Evolutionary conservation across 208 protist genomes (phyloP), one percentile per base, ranked within the genome.

Genomic region (Leishmania tarentolae): DNA sequence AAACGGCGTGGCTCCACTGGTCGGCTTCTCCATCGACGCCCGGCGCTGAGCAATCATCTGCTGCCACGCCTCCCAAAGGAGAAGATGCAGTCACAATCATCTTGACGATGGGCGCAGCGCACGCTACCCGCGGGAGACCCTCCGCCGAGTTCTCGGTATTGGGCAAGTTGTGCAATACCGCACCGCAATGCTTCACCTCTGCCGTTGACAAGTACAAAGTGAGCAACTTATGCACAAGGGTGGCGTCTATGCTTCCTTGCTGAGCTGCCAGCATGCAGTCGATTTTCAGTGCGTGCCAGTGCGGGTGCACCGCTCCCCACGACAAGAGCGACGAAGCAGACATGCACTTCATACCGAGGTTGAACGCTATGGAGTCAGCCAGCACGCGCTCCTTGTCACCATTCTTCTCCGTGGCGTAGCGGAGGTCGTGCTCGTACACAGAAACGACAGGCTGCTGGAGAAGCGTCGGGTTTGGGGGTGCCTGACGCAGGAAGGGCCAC

Each of bases 121-220:
- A 72, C 17, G 63, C 52, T 47, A 72, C 44, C 52, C 19, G 75
- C 28, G 71, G 28, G 0, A 93, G 76, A 7, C 75, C 61, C n/a
- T 87, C 72, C 52, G 86, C 86, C 66, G 90, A 85, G 2, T 53
- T 75, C 11, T 66, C 47, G 11, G 81, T 90, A 35, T 84, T 83
- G 2, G 95, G 95, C 42, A 96, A 69, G 78, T 97, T 96, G 42
- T 91, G 78, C 81, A 98, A 84, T 68, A 98, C 90, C n/a, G 86
- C 95, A 42, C 95, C 95, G 44, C 66, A 44, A 37, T n/a, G 57
- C 82, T 91, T 91, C 52, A 92, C 91, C 53, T 94, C 91, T 0
- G 92, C 93, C 31, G 86, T 80, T 13, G 78, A 85, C 9, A 98
- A 85, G 59, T 93, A 91, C 50, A 91, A 71, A 0, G 31, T 68